phyloP scores from a whole-genome alignment of 2,329 filamentous ascomycete species.

The Claviceps pazoutovae region DNA sequence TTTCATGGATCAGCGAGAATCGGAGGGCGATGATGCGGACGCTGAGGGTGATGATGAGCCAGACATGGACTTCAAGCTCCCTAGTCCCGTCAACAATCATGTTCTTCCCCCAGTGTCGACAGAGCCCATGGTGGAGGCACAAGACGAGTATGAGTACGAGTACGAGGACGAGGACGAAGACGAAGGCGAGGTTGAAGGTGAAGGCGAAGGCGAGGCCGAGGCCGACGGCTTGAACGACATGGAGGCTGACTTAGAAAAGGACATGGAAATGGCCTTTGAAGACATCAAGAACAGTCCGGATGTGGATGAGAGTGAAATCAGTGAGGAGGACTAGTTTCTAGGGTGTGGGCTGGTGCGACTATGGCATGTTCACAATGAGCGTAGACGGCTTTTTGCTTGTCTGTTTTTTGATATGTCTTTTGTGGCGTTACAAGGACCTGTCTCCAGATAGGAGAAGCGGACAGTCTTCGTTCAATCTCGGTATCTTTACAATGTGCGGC shows the following conservation, averaged over 20 bases:
- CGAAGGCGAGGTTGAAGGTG: constrained; percentile 11
- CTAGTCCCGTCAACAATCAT: constrained; percentile 37
- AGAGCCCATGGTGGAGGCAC: constrained; percentile 13
- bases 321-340: constrained; percentile 43
- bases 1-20: constrained; percentile 33
- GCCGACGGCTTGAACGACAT: constrained; percentile 12
- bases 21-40: constrained; percentile 29
- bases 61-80: constrained; percentile 37
- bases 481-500: too few relatives aligned
- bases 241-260: constrained; percentile 32
- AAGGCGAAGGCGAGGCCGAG: too few relatives aligned
- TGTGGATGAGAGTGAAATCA: constrained; percentile 48
- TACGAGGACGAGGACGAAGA: constrained; percentile 6
- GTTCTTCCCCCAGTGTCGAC: constrained; percentile 9
- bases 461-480: too few relatives aligned
- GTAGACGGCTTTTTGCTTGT: neutral
- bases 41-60: constrained; percentile 34
- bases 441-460: too few relatives aligned
- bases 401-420: neutral
- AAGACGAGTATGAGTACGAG: neutral
- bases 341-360: neutral
- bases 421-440: too few relatives aligned
- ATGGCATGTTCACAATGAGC: too few relatives aligned
- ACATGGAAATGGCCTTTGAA: constrained; percentile 34
- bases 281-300: constrained; percentile 39